Percentiles rank a stretch among this genome's conserved stretches.
Evolutionary conservation across 306 rosid species (phyloP).

Genomic region (Malus fusca): DNA sequence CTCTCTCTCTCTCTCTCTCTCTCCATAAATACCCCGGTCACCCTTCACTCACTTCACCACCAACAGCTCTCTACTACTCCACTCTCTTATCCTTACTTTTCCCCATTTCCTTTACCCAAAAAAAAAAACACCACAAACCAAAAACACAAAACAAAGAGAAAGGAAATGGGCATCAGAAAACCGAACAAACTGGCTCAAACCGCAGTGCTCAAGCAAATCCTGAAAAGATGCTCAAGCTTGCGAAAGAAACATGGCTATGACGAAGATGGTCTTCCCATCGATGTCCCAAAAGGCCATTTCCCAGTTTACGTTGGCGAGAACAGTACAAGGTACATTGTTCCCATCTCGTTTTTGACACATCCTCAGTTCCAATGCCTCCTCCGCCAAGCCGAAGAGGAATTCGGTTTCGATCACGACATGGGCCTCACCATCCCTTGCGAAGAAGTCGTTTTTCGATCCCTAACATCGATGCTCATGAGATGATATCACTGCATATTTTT

Average conservation of each 20-base stretch:
- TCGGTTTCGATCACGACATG: constrained; percentile 87
- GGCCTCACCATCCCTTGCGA: constrained; percentile 93
- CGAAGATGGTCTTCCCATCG: constrained; percentile 55
- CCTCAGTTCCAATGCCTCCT: constrained; percentile 80
- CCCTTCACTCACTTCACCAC: constrained; percentile 1
- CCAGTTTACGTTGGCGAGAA: constrained; percentile 85
- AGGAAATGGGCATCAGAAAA: constrained; percentile 60
- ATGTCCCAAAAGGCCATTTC: constrained; percentile 90
- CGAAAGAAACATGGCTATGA: constrained; percentile 46
- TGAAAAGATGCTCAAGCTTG: constrained; percentile 71
- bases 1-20: constrained; percentile 3
- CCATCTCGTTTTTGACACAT: constrained; percentile 72
- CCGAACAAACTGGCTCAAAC: constrained; percentile 59
- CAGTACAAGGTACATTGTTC: constrained; percentile 72
- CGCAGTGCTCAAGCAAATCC: constrained; percentile 69
- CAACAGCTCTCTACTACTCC: background rate
- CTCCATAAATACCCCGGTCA: constrained; percentile 48
- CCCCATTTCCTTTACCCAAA: background rate
- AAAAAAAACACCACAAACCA: background rate
- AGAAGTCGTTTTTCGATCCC: constrained; percentile 72
- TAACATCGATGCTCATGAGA: constrained; percentile 59
- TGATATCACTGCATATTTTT: constrained; percentile 12
- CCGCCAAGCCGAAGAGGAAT: constrained; percentile 86
- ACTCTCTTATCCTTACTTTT: background rate
- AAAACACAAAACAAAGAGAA: background rate